Evolutionary conservation across 2,329 filamentous ascomycete species (phyloP), one percentile per base, ranked within the genome.

Genomic region (Mycosphaerella sp.): DNA sequence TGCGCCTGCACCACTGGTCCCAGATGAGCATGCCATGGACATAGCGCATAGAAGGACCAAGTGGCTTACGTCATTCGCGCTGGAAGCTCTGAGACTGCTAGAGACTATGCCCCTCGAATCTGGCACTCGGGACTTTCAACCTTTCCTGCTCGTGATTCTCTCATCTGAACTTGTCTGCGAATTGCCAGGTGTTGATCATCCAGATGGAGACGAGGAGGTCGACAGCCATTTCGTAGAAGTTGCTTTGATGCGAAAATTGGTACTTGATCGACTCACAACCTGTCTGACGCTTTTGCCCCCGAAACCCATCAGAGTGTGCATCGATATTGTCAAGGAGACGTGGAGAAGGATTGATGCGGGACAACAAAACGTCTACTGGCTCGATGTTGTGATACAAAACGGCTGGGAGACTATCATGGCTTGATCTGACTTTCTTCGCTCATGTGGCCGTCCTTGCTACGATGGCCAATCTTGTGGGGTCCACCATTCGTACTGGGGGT

Each of bases 351-450:
- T 78, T 61, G 79, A 81, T 59, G 69, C 70, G 6, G 77, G 76
- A 39, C 55, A 60, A 1, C 69, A 73, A 11, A 71, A 76, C 42
- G 70, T 74, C 2, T 80, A 79, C 62, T 81, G 78, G 79, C 73
- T 81, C 58, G 78, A 81, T 64, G 73, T 81, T 4, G 79, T 81
- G 77, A 76, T 78, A 58, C 76, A 80, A 64, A 79, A 78, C 54
- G 76, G 77, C 7, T 81, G 78, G 77, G 76, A 80, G 63, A 80
- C 78, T 7, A 74, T 80, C 26, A 78, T 80, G 73, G 78, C 74
- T 23, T 76, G 56, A 66, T 36, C 10, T 32, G 26, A 38, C 45
- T 38, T 9, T 26, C 8, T 6, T 40, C 23, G 43, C 31, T 14
- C 17, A 32, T 51, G 31, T 10, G 48, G 11, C 1, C 41, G 45